Conservation (phyloP, 2,329 filamentous ascomycete genomes). For the Colletotrichum navitas region DNA sequence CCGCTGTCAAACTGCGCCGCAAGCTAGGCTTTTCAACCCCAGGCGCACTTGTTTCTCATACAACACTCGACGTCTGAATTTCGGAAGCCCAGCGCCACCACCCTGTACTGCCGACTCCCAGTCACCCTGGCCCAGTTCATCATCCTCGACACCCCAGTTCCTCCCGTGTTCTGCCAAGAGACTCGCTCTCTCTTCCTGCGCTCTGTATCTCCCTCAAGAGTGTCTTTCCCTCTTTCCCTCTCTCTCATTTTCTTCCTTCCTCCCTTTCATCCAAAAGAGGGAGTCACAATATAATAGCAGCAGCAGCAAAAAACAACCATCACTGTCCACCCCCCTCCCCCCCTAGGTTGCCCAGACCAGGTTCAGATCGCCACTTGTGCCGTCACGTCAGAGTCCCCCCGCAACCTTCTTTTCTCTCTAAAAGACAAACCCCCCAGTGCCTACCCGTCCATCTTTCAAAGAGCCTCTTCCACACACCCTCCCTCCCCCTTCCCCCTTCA, state of each 20-base stretch:
- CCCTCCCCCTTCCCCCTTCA: slow-evolving; percentile 32
- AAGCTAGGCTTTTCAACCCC: slow-evolving; percentile 1
- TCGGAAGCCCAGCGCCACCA: slow-evolving; percentile 36
- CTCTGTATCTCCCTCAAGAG: neutral
- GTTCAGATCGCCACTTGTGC: slow-evolving; percentile 41
- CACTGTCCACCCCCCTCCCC: neutral
- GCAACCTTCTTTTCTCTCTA: slow-evolving; percentile 41
- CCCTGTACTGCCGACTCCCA: slow-evolving; percentile 14
- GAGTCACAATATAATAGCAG: slow-evolving; percentile 11
- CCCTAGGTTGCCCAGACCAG: slow-evolving; percentile 13
- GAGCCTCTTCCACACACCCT: slow-evolving; percentile 40
- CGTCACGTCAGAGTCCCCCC: slow-evolving; percentile 41
- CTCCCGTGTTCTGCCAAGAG: neutral
- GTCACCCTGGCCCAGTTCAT: slow-evolving; percentile 32
- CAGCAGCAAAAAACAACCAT: slow-evolving; percentile 1
- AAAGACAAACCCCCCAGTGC: slow-evolving; percentile 35
- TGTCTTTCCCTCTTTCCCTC: neutral
- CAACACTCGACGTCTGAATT: slow-evolving; percentile 17
- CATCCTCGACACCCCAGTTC: slow-evolving; percentile 16
- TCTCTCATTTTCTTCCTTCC: neutral
- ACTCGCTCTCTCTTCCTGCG: neutral
- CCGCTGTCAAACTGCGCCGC: neutral
- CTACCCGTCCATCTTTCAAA: slow-evolving; percentile 33
- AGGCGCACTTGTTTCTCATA: slow-evolving; percentile 22
- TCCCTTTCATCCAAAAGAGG: neutral